phyloP scores from a whole-genome alignment of 306 rosid genomes.

The Albizia julibrissin region DNA sequence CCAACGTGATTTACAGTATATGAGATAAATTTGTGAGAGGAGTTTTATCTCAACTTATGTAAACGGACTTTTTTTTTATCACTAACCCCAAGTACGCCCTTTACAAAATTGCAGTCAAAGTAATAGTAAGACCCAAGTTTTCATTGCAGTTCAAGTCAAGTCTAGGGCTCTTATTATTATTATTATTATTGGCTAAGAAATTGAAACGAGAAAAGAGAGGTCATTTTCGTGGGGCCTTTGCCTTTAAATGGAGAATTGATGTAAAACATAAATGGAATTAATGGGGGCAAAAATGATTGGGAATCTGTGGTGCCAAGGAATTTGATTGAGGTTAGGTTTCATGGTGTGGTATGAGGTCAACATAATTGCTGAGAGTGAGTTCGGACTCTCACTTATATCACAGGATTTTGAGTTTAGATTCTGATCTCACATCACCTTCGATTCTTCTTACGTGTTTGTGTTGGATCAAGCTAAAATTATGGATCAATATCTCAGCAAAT shows the following conservation, averaged over 20 bases:
- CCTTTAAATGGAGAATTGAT: slow-evolving; percentile 14
- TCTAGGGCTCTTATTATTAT: not conserved
- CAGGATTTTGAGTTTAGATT: not conserved
- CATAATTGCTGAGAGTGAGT: not conserved
- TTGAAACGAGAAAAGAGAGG: not conserved
- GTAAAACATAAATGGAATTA: not conserved
- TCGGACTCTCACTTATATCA: not conserved
- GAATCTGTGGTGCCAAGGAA: not conserved
- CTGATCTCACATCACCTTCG: not conserved
- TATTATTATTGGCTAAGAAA: not conserved
- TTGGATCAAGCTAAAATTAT: not conserved
- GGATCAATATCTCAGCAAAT: not conserved
- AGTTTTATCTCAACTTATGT: too few species aligned
- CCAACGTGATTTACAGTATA: too few species aligned
- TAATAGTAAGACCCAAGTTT: not conserved
- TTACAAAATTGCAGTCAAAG: not conserved
- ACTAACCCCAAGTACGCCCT: too few species aligned
- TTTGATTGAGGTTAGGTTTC: not conserved
- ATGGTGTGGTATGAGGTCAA: not conserved
- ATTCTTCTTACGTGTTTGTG: not conserved
- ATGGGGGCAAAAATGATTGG: slow-evolving; percentile 22
- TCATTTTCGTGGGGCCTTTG: slow-evolving; percentile 28
- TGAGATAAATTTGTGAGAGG: too few species aligned
- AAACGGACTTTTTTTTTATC: too few species aligned
- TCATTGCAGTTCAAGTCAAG: not conserved